Conservation (phyloP, 2,329 filamentous ascomycete genomes). For the Chaetomium olivaceum region DNA sequence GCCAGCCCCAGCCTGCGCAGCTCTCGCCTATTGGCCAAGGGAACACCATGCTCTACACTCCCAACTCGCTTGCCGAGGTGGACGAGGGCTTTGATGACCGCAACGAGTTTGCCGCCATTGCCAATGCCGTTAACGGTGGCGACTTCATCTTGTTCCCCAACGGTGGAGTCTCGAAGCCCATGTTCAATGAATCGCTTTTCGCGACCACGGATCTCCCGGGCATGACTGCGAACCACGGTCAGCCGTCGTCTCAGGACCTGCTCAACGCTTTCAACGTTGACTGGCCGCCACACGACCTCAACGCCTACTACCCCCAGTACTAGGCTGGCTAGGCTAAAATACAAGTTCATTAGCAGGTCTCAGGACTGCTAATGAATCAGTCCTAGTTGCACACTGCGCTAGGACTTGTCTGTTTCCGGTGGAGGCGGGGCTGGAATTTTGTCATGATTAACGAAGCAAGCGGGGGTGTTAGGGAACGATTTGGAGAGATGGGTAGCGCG, state of each 20-base stretch:
- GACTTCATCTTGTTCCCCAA: conserved; percentile 67
- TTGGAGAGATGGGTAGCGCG: conserved; percentile 13
- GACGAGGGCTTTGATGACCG: conserved; percentile 67
- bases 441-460: conserved; percentile 31
- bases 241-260: conserved; percentile 54
- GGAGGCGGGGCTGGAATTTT: conserved; percentile 2
- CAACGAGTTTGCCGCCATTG: conserved; percentile 42
- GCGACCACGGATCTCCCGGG: conserved; percentile 49
- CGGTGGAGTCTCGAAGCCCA: conserved; percentile 42
- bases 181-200: conserved; percentile 50
- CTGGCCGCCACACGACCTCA: conserved; percentile 40
- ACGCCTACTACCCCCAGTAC: conserved; percentile 20
- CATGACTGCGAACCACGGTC: conserved; percentile 53
- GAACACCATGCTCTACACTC: conserved; percentile 68
- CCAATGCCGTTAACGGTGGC: conserved; percentile 40
- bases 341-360: not conserved
- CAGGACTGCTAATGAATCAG: not conserved
- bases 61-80: conserved; percentile 59
- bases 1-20: conserved; percentile 49
- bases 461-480: conserved; percentile 17
- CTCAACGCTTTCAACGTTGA: conserved; percentile 44
- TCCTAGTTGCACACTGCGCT: not conserved
- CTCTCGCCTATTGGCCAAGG: conserved; percentile 70
- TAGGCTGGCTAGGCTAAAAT: conserved; percentile 2
- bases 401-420: conserved; percentile 5